A percentile compares a stretch with the other conserved stretches of the same genome.
Conservation (phyloP, 257 asterid genomes). For the Nicotiana attenuata region DNA sequence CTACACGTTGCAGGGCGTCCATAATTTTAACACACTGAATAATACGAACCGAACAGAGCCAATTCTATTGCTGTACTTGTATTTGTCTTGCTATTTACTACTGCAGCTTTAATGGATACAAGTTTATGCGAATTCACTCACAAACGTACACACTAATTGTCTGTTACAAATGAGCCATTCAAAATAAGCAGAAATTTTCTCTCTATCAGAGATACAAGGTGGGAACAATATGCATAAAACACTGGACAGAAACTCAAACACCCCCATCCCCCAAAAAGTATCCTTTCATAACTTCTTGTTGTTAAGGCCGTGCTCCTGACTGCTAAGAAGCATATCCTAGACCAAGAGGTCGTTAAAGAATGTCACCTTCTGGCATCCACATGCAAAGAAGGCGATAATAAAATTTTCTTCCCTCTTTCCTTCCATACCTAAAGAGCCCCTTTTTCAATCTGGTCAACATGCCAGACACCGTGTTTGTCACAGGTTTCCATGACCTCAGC, state of each 20-base stretch:
- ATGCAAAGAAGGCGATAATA: conserved; percentile 69
- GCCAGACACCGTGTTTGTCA: conserved; percentile 61
- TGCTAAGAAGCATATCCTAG: background rate
- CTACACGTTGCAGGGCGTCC: background rate
- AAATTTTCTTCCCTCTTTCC: conserved; percentile 47
- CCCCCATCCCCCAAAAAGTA: background rate
- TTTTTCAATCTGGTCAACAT: conserved; percentile 93
- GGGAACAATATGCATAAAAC: background rate
- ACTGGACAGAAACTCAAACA: background rate
- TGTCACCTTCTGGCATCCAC: conserved; percentile 44
- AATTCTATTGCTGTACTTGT: background rate
- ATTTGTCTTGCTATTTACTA: background rate
- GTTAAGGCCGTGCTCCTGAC: background rate
- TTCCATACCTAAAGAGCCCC: conserved; percentile 26
- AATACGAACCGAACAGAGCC: background rate
- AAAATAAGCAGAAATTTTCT: background rate
- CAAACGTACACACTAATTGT: background rate
- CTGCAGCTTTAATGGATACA: background rate
- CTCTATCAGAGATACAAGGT: background rate
- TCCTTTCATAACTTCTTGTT: background rate
- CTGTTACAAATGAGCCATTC: background rate
- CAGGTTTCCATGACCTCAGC: conserved; percentile 45
- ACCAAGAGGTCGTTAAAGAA: conserved; percentile 17
- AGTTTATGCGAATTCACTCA: background rate
- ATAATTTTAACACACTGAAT: background rate